Evolutionary conservation across 371 early-diverging fungal genomes (phyloP).

Genomic region (Catenaria anguillulae): DNA sequence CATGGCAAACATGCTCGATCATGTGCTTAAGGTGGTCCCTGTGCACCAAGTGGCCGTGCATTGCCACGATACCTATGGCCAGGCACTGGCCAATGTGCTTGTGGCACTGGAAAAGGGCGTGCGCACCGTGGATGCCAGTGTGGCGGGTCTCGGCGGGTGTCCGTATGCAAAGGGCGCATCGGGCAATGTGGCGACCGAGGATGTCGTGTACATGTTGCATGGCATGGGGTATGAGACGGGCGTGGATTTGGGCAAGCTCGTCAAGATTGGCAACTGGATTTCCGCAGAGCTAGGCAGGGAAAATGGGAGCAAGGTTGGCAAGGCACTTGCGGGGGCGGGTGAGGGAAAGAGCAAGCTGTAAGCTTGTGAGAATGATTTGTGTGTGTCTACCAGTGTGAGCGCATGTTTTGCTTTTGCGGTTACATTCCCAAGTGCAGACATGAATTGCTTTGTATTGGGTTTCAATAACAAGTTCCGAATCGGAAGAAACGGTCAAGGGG

Average conservation of each 20-base stretch:
- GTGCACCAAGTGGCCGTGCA: conserved; percentile 72
- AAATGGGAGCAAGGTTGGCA: conserved; percentile 17
- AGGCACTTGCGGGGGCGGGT: not conserved
- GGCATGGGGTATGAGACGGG: conserved; percentile 72
- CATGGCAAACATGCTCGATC: conserved; percentile 53
- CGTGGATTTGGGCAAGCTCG: conserved; percentile 52
- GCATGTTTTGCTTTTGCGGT: too few species aligned
- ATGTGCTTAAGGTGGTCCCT: conserved; percentile 55
- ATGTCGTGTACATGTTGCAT: conserved; percentile 84
- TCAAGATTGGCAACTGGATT: conserved; percentile 69
- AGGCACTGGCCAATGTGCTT: conserved; percentile 85
- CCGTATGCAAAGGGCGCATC: conserved; percentile 93
- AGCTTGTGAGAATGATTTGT: too few species aligned
- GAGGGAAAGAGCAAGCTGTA: conserved; percentile 1
- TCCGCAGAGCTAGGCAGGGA: conserved; percentile 50
- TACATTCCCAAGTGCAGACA: too few species aligned
- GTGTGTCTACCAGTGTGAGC: conserved; percentile 3
- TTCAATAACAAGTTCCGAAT: too few species aligned
- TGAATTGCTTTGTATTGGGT: too few species aligned
- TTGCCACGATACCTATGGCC: conserved; percentile 96
- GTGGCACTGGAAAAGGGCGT: conserved; percentile 70
- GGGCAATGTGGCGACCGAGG: conserved; percentile 94
- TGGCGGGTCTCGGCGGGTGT: conserved; percentile 87
- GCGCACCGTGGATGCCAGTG: conserved; percentile 79
- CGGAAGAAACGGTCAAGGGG: too few species aligned